Conservation (phyloP, 345 rosid genomes). For the Rubroshorea leprosula region DNA sequence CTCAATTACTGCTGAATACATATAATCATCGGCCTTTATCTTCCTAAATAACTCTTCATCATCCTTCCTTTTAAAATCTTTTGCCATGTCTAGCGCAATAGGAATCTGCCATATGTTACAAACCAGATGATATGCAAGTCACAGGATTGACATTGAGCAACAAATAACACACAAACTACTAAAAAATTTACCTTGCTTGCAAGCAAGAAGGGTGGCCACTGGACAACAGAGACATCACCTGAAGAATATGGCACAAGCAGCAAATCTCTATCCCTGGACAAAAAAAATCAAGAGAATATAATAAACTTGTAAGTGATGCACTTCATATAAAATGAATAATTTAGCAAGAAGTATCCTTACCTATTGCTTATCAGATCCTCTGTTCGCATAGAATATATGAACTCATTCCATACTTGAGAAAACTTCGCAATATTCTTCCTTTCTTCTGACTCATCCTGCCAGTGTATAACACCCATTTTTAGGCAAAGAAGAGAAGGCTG, state of each 20-base stretch:
- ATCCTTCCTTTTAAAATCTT: constrained; percentile 75
- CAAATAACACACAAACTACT: constrained; percentile 15
- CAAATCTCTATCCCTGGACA: constrained; percentile 74
- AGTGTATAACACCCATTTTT: constrained; percentile 20
- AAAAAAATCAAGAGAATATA: constrained; percentile 18
- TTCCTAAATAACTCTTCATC: constrained; percentile 70
- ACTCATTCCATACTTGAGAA: constrained; percentile 86
- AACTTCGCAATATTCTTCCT: constrained; percentile 58
- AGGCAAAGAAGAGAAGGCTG: constrained; percentile 17
- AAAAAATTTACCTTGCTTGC: constrained; percentile 77
- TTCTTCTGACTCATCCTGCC: constrained; percentile 49
- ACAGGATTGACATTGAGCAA: constrained; percentile 13
- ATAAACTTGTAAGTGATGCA: constrained; percentile 14
- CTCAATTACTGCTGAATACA: constrained; percentile 75
- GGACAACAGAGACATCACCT: constrained; percentile 57
- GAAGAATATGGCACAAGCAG: constrained; percentile 84
- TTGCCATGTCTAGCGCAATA: constrained; percentile 98
- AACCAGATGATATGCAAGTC: constrained; percentile 15
- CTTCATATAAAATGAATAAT: constrained; percentile 14
- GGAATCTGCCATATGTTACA: constrained; percentile 60
- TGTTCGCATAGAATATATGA: constrained; percentile 69
- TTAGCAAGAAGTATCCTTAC: constrained; percentile 33
- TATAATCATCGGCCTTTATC: constrained; percentile 61
- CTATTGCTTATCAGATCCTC: constrained; percentile 84
- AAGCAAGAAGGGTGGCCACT: constrained; percentile 97